Conservation (phyloP, 2,329 filamentous ascomycete genomes). For the Cordyceps cicadae region DNA sequence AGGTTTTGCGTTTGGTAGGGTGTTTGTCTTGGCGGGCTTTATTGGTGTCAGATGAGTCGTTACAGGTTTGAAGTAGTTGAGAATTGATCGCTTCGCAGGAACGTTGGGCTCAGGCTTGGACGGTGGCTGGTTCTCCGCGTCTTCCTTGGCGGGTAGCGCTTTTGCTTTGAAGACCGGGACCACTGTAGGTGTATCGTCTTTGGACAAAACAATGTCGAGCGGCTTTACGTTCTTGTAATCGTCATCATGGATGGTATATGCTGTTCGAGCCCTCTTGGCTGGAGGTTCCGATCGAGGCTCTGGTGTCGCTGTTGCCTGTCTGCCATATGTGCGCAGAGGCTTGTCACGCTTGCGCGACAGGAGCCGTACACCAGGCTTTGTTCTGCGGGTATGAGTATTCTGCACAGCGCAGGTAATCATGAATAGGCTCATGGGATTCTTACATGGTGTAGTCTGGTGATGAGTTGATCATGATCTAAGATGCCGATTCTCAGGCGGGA, state of each 20-base stretch:
- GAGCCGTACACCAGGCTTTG: constrained; percentile 20
- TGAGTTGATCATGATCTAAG: constrained; percentile 17
- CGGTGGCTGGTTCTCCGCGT: neutral
- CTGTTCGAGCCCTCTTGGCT: constrained; percentile 19
- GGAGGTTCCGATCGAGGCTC: constrained; percentile 20
- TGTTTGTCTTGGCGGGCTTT: neutral
- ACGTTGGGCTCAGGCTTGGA: neutral
- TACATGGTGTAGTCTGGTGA: constrained; percentile 25
- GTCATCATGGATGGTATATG: neutral
- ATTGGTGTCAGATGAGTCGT: neutral
- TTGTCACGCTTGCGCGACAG: constrained; percentile 24
- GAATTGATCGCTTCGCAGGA: constrained; percentile 26
- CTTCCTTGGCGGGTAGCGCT: neutral
- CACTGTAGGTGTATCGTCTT: neutral
- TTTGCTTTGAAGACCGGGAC: neutral
- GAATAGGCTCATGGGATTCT: neutral
- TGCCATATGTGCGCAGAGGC: constrained; percentile 33
- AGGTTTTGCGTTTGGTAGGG: neutral
- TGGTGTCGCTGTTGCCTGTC: constrained; percentile 20
- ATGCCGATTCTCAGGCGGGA: neutral
- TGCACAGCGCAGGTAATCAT: neutral
- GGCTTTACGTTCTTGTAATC: constrained; percentile 2
- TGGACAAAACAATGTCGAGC: neutral
- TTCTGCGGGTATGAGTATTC: constrained; percentile 21
- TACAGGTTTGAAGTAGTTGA: constrained; percentile 32